Base-by-base conservation (phyloP, 306 rosid species). In the Begonia masoniana region DNA sequence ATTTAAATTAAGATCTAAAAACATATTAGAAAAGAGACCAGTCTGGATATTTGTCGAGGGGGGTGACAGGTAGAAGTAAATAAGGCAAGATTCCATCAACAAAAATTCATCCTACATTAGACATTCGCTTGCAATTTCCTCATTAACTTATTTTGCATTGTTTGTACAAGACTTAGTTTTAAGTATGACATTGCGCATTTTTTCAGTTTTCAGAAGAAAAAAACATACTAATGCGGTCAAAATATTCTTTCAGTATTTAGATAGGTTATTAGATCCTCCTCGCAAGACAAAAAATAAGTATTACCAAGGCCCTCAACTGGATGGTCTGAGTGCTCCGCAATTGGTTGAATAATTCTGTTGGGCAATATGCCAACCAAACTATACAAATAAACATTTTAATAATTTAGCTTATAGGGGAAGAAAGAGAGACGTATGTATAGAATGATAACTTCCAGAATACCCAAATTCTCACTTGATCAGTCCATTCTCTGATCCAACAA, bases 281-380 rank as follows among this genome's bases (percentile, higher is more conserved):
- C 21, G 10, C 61, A 17, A 58, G 61, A 26, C 52, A 14, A 39
- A 56, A 50, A 56, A 41, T 8, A 69, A 47, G 51, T 41, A 59
- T 78, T 76, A 88, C 97, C 97, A n/a, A 88, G 94, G 50, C 87
- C 66, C 65, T 88, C 97, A 57, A 89, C 66, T 3, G 97, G 95
- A 70, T 72, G 78, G 45, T 85, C 89, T 10, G 89, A 85, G 76
- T 89, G 95, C 71, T 85, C 94, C 4, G 95, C 94, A 61, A 89
- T 89, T 31, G 95, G 97, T 67, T 85, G 94, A 67, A 89, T 80
- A 56, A 85, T 43, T 71, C 78, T 82, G 80, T 85, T 89, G 10
- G 97, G 97, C 59, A 89, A 76, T 76, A 89, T 74, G 65, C 86
- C 95, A 21, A 89, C 75, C 64, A 89, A 59, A 71, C 95, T 89